Evolutionary conservation across 345 rosid genomes (phyloP), one percentile per base, ranked within the genome.

Genomic region (Clarkia xantiana): DNA sequence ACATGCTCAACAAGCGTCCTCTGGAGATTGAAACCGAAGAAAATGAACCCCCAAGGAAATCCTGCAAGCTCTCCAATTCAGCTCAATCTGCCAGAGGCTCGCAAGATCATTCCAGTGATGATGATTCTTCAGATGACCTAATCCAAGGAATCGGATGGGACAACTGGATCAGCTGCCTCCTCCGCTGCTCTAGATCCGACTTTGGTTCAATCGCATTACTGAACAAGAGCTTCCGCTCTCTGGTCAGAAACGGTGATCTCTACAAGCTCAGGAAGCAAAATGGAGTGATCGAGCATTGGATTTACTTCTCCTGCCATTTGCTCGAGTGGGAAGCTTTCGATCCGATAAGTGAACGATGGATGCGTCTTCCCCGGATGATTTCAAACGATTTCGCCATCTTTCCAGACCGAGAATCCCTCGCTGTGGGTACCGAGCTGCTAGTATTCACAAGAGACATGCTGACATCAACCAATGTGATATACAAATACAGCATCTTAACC

Each of bases 301-400:
- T 88, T 40, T 88, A 88, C 51, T 88, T 88, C 48, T 84, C 97
- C 11, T 84, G 97, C 64, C 67, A 76, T 58, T 67, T 84, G 50
- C 72, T 79, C 61, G 94, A 88, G 45, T 88, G 94, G 97, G 86
- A 79, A 60, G 97, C 94, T 2, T 88, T 77, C 45, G 97, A 88
- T 71, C 97, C 97, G 3, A 64, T 74, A n/a, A 55, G 67, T 15
- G 23, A 58, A 16, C 67, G 76, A 62, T 84, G 94, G 94, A 81
- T 84, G 97, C 82, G 72, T 70, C 58, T 88, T 53, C 97, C 97
- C 3, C 62, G 67, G 42, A 88, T 84, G 84, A 65, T 82, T 66
- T 73, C 75, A 2, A 75, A 79, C 34, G 93, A 76, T 6, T 77
- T 73, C 65, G 83, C 82, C 59, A 81, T 69, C 73, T 79, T 73